A percentile compares a stretch with the other conserved stretches of the same genome.
Evolutionary conservation across 805 yeast genomes (phyloP).

Genomic region (Hanseniaspora clermontiae): DNA sequence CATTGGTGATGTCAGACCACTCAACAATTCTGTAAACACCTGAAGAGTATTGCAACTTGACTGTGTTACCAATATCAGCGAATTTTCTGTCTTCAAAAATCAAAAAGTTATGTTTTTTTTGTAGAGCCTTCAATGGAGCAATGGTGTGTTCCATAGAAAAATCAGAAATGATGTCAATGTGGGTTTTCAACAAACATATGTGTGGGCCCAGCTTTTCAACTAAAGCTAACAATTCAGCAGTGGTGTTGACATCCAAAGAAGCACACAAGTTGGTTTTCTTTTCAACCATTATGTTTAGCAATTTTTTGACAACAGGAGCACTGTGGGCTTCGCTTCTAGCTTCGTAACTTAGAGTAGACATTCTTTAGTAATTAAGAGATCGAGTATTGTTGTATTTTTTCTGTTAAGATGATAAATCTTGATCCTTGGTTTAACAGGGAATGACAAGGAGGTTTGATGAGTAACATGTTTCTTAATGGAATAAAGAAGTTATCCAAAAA

Average conservation of each 20-base stretch:
- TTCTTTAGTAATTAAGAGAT: background rate
- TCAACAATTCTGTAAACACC: slow-evolving; percentile 80
- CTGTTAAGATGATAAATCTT: background rate
- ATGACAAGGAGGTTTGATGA: background rate
- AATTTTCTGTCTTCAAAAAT: slow-evolving; percentile 95
- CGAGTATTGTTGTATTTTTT: no score
- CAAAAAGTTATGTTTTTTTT: slow-evolving; percentile 74
- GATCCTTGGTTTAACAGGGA: background rate
- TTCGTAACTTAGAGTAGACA: slow-evolving; percentile 35
- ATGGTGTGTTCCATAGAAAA: slow-evolving; percentile 72
- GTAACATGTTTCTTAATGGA: background rate
- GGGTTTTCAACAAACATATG: slow-evolving; percentile 86
- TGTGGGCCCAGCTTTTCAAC: slow-evolving; percentile 79
- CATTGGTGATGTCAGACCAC: slow-evolving; percentile 96
- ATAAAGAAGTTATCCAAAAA: background rate
- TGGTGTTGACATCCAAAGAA: slow-evolving; percentile 77
- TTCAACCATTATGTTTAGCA: slow-evolving; percentile 58
- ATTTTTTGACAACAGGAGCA: slow-evolving; percentile 67
- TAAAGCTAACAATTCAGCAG: slow-evolving; percentile 57
- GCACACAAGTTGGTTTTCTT: slow-evolving; percentile 89
- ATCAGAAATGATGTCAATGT: slow-evolving; percentile 84
- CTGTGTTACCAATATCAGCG: slow-evolving; percentile 97
- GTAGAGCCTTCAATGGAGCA: slow-evolving; percentile 54
- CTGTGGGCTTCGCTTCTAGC: slow-evolving; percentile 59
- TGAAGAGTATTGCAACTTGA: slow-evolving; percentile 80